Base-by-base conservation (phyloP, 495 filamentous ascomycete genomes). In the Lepidopterella palustris region DNA sequence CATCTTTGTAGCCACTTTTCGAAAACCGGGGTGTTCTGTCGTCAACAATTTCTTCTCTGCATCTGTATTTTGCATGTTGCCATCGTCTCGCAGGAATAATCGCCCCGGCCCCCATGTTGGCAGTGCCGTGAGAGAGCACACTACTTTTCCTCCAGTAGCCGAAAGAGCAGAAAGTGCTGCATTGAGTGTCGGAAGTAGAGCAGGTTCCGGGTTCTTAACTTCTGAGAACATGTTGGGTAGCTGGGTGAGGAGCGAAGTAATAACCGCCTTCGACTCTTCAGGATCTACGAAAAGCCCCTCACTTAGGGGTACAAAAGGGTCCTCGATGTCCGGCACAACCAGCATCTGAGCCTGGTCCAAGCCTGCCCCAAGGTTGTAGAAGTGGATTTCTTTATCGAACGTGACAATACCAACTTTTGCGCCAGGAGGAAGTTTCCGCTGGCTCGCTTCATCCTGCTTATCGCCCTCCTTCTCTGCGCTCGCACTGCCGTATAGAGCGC, bases 281-380 rank as follows among this genome's bases (percentile, higher is more conserved):
- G 95, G 92, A 71, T 99, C 93, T 3, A 96, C 92, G 72, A 99
- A 97, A 3, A 97, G 77, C 9, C 92, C 92, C 50, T 96, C 87
- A 62, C 87, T 89, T 15, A 97, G 76, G 45, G 95, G 93, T 6
- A 97, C 86, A 70, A 99, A 99, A 0, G 93, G 92, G 63, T 99
- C 93, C 63, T 99, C 90, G 56, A 99, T 82, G 69, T 99, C 93
- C 9, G 93, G 88, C 90, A 97, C 96, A 18, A 97, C 91, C 78
- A 97, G 84, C 92, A 97, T 97, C 68, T 99, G 93, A 4, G 93
- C 89, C 75, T 90, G 84, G 50, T 95, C 88, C 26, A 96, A 75
- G 27, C 82, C 76, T 20, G 89, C 83, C 68, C 85, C 89, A 65
- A 95, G 84, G 68, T 97, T 97, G 77, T 96, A 99, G 69, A 96